A percentile compares a stretch with the other conserved stretches of the same genome.
phyloP scores from a whole-genome alignment of 192 early-diverging fungal genomes.

The Phlyctochytrium planicorne region DNA sequence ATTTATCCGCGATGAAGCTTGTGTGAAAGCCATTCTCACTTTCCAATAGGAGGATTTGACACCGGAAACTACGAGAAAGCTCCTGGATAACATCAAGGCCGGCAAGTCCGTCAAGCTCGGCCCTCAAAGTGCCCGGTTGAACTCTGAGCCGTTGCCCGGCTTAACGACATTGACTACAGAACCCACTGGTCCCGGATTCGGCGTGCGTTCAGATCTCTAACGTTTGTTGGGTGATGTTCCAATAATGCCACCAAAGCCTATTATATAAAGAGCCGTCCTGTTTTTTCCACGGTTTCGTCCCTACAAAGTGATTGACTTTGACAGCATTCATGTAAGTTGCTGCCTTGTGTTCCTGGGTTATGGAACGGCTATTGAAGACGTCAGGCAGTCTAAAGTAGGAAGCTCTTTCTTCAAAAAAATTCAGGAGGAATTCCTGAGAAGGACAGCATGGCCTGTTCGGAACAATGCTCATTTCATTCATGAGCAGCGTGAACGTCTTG shows the following conservation, averaged over 20 bases:
- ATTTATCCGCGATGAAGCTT: slow-evolving; percentile 11
- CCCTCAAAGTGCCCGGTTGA: slow-evolving; percentile 79
- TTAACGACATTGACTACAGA: slow-evolving; percentile 82
- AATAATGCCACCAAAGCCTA: slow-evolving; percentile 29
- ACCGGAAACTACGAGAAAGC: slow-evolving; percentile 81
- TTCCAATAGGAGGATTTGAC: slow-evolving; percentile 86
- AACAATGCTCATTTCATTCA: slow-evolving; percentile 23
- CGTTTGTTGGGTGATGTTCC: not conserved
- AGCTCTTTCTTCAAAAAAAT: slow-evolving; percentile 34
- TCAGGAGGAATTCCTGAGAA: slow-evolving; percentile 31
- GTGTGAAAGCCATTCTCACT: slow-evolving; percentile 6
- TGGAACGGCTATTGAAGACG: slow-evolving; percentile 20
- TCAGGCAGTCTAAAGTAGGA: slow-evolving; percentile 23
- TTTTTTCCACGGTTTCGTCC: slow-evolving; percentile 33
- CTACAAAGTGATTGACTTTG: slow-evolving; percentile 32
- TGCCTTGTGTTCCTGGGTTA: slow-evolving; percentile 2
- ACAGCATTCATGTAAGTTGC: slow-evolving; percentile 1
- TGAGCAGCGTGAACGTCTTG: slow-evolving; percentile 14
- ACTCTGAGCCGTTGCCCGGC: slow-evolving; percentile 82
- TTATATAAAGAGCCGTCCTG: slow-evolving; percentile 20
- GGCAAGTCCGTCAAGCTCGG: slow-evolving; percentile 75
- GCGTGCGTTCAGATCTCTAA: slow-evolving; percentile 49
- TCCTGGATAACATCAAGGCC: slow-evolving; percentile 82
- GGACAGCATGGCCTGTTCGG: slow-evolving; percentile 33
- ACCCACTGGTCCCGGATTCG: slow-evolving; percentile 91